Base-by-base conservation (phyloP, 1,284 basidiomycete species). In the Leccinum cinnamomeum region DNA sequence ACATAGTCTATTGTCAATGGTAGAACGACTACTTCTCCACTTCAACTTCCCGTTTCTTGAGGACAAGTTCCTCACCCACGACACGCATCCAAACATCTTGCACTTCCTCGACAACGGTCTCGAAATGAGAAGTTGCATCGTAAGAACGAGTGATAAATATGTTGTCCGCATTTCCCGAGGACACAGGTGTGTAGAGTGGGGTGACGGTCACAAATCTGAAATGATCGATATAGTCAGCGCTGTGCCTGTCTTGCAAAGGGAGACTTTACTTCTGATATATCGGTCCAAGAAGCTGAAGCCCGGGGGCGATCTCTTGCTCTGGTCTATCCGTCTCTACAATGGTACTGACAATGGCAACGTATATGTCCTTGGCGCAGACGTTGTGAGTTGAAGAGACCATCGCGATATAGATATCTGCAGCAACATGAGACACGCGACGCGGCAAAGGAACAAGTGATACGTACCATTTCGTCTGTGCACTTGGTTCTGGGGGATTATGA, bases 401-500 rank as follows among this genome's bases (percentile, higher is more conserved):
- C 7, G 97, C 96, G 72, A 99, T 92, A 82, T 99, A 99, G 76
- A 99, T 99, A 80, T 99, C 96, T 98, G 68, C 3, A 56, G 18
- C 39, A 61, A 70, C 53, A 14, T 57, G 58, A 62, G 53, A 54
- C 6, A 57, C 53, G 11, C 11, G 57, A 64, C 12, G 16, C 46
- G 62, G 53, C 62, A 53, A 62, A 14, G 62, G 37, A 57, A 61
- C 20, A 35, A 59, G 25, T 62, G 28, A 46, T n/a, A 76, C 88
- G 71, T 71, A 93, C 95, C 97, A 75, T 99, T 95, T 79, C 92
- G 90, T 69, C 97, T 83, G 68, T 86, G 85, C 67, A 99, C 95
- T 79, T 99, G 97, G 78, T 98, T 98, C 81, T 99, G 97, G 35
- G 97, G 97, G 69, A 99, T 97, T 78, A 99, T 96, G 72, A 99